Evolutionary conservation across 495 filamentous ascomycete species (phyloP), one percentile per base, ranked within the genome.

Genomic region (Barbatosphaeria neglecta): DNA sequence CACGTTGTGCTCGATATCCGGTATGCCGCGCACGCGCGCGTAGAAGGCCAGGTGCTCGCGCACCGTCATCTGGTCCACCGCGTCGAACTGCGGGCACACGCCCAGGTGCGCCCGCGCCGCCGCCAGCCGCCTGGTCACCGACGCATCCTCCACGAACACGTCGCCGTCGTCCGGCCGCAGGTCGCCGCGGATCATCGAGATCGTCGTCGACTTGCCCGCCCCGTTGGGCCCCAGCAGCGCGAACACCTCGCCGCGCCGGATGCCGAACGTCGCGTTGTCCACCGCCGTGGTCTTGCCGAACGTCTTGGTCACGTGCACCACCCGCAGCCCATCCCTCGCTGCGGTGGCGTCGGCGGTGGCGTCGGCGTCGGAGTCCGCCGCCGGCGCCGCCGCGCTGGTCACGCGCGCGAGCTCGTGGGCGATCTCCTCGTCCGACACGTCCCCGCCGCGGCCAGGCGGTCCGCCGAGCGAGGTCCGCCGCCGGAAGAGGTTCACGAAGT

Each of bases 221-320:
- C 87, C 88, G 58, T 95, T 95, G 18, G 87, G 86, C 6, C 88
- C 88, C 5, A 95, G 75, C 1, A 93, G 74, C 17, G 87, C 86
- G 60, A 93, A 93, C 13, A 90, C 81, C 58, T 92, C 83, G 45
- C 82, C 80, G 41, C 76, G 78, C 27, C 77, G 73, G 22, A 94
- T 78, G 38, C 82, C 84, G 54, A 95, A 94, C 10, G 82, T 83
- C 40, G 93, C 72, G 54, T 94, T 80, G 42, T 90, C 77, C 13
- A 95, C 84, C 4, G 88, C 87, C 7, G 78, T 75, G 54, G 69
- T 65, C 45, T 74, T 74, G 13, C 80, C 78, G 47, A 90, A 94
- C 8, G 75, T 63, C 60, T 93, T 95, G 39, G 78, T 86, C 15
- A 92, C 67, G 52, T 87, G 76, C 22, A 87, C 52, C 7, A 90